Conservation (phyloP, 139 green algal genomes). For the Volvox reticuliferus region DNA sequence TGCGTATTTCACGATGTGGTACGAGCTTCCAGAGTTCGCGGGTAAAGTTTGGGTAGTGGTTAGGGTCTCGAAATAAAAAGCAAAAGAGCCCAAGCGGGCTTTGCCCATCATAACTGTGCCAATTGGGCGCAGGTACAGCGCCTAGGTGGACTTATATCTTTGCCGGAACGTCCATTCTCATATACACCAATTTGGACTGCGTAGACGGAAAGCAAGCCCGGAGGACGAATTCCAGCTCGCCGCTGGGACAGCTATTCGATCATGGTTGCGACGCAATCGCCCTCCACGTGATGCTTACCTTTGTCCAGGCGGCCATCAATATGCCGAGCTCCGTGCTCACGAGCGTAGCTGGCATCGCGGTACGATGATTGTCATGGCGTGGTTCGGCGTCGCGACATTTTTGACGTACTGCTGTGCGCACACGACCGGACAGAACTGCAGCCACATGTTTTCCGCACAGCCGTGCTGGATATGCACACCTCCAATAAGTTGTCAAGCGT, state of each 20-base stretch:
- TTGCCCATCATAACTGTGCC: not conserved
- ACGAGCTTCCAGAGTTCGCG: constrained; percentile 76
- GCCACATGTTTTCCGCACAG: too few relatives aligned
- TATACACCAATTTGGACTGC: constrained; percentile 92
- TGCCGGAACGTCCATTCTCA: constrained; percentile 62
- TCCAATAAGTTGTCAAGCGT: too few relatives aligned
- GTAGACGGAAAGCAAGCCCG: constrained; percentile 97
- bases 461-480: too few relatives aligned
- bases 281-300: constrained; percentile 81
- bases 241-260: constrained; percentile 97
- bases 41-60: constrained; percentile 45
- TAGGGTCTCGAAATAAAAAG: not conserved
- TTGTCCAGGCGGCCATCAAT: constrained; percentile 60
- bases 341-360: constrained; percentile 5
- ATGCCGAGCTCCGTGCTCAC: constrained; percentile 12
- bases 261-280: constrained; percentile 93
- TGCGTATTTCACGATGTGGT: constrained; percentile 69
- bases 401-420: too few relatives aligned
- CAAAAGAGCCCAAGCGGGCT: not conserved
- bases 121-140: constrained; percentile 34
- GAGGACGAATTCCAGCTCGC: constrained; percentile 87
- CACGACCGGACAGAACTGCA: too few relatives aligned
- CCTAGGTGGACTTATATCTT: constrained; percentile 80
- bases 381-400: too few relatives aligned
- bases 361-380: not conserved